Base-by-base conservation (phyloP, 306 rosid species). In the Datisca glomerata region DNA sequence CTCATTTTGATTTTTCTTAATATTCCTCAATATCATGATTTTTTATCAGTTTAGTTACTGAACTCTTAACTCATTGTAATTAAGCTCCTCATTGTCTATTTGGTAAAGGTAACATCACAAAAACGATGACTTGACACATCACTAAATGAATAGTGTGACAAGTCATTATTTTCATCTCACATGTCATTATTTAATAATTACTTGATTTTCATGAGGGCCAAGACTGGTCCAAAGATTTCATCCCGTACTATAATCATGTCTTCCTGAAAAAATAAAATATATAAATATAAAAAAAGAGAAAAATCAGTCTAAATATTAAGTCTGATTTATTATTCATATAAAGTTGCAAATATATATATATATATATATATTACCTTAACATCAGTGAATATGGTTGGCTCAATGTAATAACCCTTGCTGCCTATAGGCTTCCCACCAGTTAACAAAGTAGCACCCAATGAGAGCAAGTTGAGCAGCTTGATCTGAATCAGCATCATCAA, bases 201-300 rank as follows among this genome's bases (percentile, higher is more conserved):
- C 97, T 69, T 87, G 55, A 87, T 82, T 67, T 79, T 83, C 70
- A 62, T 72, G 8, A 81, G 71, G 0, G 74, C 49, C 70, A 76
- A 53, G 6, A 87, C 93, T 3, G 96, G 96, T 3, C 94, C 96
- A 21, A 87, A 82, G 56, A 87, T 82, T 72, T 87, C 93, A 21
- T 87, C 93, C 19, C 60, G 56, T 6, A 48, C 79, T 29, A 87
- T 74, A 4, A 52, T 40, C 74, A 84, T 82, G 38, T 87, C 80
- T 52, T 87, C 96, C 96, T 86, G 24, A 9, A 3, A 45, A 2
- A 8, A 20, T 4, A 33, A 34, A 15, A 16, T 3, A 15, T 2
- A 18, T 1, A 15, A 16, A 12, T 21, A 43, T 18, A 1, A 18
- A 15, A 12, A 47, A 18, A 5, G 21, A 7, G 34, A 15, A 35